phyloP scores from a whole-genome alignment of 768 basidiomycete genomes.

The Punctularia strigosozonata region DNA sequence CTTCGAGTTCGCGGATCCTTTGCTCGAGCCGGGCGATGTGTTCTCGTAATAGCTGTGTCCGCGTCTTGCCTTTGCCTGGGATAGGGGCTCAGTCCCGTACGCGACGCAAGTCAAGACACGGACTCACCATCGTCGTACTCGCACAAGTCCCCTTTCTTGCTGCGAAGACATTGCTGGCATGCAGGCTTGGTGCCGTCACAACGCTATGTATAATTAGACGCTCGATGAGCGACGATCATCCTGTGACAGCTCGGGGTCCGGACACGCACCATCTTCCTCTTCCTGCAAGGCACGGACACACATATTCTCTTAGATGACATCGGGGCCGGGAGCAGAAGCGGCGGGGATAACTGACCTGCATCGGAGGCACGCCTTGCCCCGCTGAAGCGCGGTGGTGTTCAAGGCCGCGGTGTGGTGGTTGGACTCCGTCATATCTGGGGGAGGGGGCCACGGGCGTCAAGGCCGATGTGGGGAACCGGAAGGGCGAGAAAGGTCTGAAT shows the following conservation, averaged over 20 bases:
- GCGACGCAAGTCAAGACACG: too few species aligned
- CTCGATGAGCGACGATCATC: too few species aligned
- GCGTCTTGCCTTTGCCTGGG: conserved; percentile 74
- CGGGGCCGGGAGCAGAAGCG: conserved; percentile 1
- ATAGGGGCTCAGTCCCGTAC: too few species aligned
- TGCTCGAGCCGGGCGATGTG: conserved; percentile 64
- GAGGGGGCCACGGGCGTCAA: too few species aligned
- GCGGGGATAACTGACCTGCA: conserved; percentile 39
- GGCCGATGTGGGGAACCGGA: too few species aligned
- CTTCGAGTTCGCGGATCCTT: conserved; percentile 63
- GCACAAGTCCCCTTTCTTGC: conserved; percentile 65
- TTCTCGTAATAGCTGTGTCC: conserved; percentile 70
- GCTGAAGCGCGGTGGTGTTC: conserved; percentile 38
- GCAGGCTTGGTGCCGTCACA: conserved; percentile 71
- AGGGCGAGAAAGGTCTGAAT: too few species aligned
- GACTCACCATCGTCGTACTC: conserved; percentile 83
- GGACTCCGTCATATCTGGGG: too few species aligned
- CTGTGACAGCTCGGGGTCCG: conserved; percentile 1
- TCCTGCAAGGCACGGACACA: conserved; percentile 24
- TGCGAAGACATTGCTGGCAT: conserved; percentile 67
- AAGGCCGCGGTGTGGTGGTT: too few species aligned
- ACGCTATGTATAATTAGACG: conserved; percentile 31
- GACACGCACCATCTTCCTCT: conserved; percentile 52
- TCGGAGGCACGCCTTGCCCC: conserved; percentile 62
- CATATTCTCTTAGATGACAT: conserved; percentile 8